Evolutionary conservation across 352 stramenopile genomes (phyloP).

Genomic region (Phytophthora pisi): DNA sequence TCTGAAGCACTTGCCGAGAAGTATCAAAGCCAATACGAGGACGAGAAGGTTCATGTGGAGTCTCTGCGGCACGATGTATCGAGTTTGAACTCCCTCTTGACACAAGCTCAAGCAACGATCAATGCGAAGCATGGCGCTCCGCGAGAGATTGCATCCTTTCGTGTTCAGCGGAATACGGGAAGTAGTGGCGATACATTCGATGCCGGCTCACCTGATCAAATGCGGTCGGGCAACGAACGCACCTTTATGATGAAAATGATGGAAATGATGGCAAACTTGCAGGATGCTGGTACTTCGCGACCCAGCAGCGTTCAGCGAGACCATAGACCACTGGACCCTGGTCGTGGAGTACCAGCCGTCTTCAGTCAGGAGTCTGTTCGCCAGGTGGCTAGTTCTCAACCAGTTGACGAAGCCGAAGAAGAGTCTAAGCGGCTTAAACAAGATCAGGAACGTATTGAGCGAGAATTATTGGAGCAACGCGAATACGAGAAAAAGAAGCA

Average conservation of each 20-base stretch:
- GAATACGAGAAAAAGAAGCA: conserved; percentile 53
- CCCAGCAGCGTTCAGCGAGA: neutral
- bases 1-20: conserved; percentile 59
- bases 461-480: conserved; percentile 53
- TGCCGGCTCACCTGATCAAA: neutral
- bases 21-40: conserved; percentile 75
- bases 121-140: conserved; percentile 40
- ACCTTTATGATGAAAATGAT: conserved; percentile 73
- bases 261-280: conserved; percentile 60
- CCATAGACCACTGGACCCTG: neutral
- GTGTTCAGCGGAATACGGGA: conserved; percentile 3
- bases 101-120: conserved; percentile 61
- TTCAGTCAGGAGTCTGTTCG: neutral
- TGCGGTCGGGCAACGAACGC: conserved; percentile 29
- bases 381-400: neutral
- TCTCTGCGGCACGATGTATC: conserved; percentile 69
- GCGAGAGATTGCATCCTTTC: conserved; percentile 16
- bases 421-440: conserved; percentile 43
- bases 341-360: neutral
- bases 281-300: conserved; percentile 8
- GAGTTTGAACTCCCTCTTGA: conserved; percentile 66
- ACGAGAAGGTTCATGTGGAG: conserved; percentile 77
- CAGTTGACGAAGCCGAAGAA: conserved; percentile 47
- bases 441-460: conserved; percentile 49
- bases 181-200: conserved; percentile 4